These are phyloP conservation scores for Fusarium hostae DNA, from an alignment of 2,329 filamentous ascomycete genomes.

Conservation along the genomic window DNA sequence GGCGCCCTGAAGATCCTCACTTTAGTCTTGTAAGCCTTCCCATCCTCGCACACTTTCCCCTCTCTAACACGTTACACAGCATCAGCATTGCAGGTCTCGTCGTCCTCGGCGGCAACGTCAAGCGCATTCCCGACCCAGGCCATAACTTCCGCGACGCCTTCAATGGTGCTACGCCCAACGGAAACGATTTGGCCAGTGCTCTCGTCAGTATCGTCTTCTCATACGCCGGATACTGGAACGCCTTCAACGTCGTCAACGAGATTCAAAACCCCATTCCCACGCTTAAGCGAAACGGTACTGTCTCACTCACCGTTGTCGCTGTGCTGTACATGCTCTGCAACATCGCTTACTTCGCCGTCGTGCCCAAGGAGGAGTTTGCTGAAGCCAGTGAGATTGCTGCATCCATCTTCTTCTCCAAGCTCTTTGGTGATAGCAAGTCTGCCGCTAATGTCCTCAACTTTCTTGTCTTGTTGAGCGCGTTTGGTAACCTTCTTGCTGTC, in stretches of 20 bases:
- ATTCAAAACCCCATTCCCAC: slow-evolving; percentile 69
- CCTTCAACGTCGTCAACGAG: slow-evolving; percentile 71
- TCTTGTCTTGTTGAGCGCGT: slow-evolving; percentile 66
- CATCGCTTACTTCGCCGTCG: slow-evolving; percentile 69
- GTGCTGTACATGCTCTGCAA: slow-evolving; percentile 69
- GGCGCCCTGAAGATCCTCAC: slow-evolving; percentile 70
- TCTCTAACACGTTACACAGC: not conserved
- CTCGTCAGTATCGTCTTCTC: slow-evolving; percentile 69
- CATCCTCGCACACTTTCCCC: fast-evolving
- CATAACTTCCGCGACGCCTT: slow-evolving; percentile 53
- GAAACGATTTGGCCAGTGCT: slow-evolving; percentile 56
- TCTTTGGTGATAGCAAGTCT: slow-evolving; percentile 61
- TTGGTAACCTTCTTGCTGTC: slow-evolving; percentile 68
- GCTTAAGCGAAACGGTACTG: slow-evolving; percentile 60
- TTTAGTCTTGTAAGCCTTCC: slow-evolving; percentile 59
- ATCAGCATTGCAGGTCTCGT: slow-evolving; percentile 70
- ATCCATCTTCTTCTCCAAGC: slow-evolving; percentile 67
- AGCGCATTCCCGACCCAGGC: slow-evolving; percentile 46
- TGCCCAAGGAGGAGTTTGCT: slow-evolving; percentile 64
- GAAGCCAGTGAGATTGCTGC: slow-evolving; percentile 65
- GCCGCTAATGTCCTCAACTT: slow-evolving; percentile 67
- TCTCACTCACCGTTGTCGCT: slow-evolving; percentile 63
- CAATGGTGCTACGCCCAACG: slow-evolving; percentile 49
- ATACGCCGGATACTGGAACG: slow-evolving; percentile 67
- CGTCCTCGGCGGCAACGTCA: slow-evolving; percentile 59